Conservation (phyloP, 2,329 filamentous ascomycete genomes). For the Penicillium expansum region DNA sequence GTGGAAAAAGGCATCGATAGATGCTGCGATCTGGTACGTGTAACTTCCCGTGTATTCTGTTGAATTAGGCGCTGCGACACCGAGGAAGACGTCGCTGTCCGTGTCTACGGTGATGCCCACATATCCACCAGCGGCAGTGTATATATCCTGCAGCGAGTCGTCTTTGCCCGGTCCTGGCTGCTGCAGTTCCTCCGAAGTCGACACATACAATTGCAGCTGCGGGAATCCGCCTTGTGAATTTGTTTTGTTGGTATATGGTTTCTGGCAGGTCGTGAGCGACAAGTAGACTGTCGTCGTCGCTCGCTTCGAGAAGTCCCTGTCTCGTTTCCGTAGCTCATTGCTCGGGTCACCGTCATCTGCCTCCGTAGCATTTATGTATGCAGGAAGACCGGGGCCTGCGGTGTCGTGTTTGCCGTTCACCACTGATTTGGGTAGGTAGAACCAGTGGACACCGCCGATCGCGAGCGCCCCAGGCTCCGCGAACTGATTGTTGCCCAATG, state of each 20-base stretch:
- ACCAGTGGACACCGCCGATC: slow-evolving; percentile 62
- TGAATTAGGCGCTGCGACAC: slow-evolving; percentile 67
- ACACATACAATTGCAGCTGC: slow-evolving; percentile 77
- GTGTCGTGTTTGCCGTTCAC: slow-evolving; percentile 49
- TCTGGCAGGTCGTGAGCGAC: slow-evolving; percentile 80
- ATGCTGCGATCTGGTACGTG: slow-evolving; percentile 78
- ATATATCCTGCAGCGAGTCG: slow-evolving; percentile 38
- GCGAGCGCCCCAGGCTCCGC: slow-evolving; percentile 57
- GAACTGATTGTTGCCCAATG: slow-evolving; percentile 65
- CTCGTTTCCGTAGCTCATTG: slow-evolving; percentile 20
- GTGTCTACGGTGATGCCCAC: slow-evolving; percentile 62
- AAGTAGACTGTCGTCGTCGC: slow-evolving; percentile 65
- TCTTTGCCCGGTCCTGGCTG: slow-evolving; percentile 62
- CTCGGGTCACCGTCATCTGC: slow-evolving; percentile 11
- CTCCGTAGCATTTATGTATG: slow-evolving; percentile 25
- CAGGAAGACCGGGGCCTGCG: slow-evolving; percentile 33
- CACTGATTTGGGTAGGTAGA: slow-evolving; percentile 59
- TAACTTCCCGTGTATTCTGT: slow-evolving; percentile 65
- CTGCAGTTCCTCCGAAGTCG: slow-evolving; percentile 61
- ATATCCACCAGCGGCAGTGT: slow-evolving; percentile 66
- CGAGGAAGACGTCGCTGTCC: slow-evolving; percentile 69
- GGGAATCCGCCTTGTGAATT: slow-evolving; percentile 52
- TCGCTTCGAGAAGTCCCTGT: slow-evolving; percentile 24
- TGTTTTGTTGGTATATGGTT: slow-evolving; percentile 60
- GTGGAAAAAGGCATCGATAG: slow-evolving; percentile 76